phyloP scores from a whole-genome alignment of 2,329 filamentous ascomycete species.

The Monosporascus sp. region DNA sequence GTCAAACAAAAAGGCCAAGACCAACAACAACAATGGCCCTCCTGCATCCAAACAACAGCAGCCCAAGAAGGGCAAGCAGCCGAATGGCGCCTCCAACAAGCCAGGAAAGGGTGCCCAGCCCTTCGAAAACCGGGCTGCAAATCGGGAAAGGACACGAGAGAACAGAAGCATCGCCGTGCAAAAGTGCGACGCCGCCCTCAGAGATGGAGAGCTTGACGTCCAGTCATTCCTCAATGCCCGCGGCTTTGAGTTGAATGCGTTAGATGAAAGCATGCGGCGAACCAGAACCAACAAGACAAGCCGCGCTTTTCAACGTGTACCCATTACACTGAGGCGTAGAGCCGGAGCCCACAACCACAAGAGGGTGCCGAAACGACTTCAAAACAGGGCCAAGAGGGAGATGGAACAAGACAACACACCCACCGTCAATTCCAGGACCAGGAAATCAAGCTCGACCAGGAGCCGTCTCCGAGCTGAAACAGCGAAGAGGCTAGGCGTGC shows the following conservation, averaged over 20 bases:
- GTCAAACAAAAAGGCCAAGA: conserved; percentile 5
- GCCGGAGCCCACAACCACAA: conserved; percentile 96
- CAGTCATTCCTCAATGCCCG: conserved; percentile 79
- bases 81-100: conserved; percentile 18
- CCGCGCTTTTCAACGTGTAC: conserved; percentile 87
- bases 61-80: background rate
- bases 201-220: conserved; percentile 78
- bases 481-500: conserved; percentile 62
- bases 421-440: conserved; percentile 60
- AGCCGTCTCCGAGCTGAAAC: conserved; percentile 67
- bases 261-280: conserved; percentile 76
- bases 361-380: conserved; percentile 74
- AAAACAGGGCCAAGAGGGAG: conserved; percentile 62
- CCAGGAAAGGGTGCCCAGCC: conserved; percentile 19
- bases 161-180: conserved; percentile 48
- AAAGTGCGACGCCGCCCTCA: conserved; percentile 45
- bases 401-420: conserved; percentile 92
- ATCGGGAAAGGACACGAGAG: conserved; percentile 42
- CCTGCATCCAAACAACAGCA: too few relatives aligned
- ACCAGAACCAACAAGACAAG: conserved; percentile 59
- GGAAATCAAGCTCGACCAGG: conserved; percentile 55
- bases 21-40: background rate
- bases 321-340: conserved; percentile 74
- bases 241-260: conserved; percentile 81
- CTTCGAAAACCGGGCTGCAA: conserved; percentile 25